Conservation (phyloP, 345 rosid species). For the Atalantia buxifolia region DNA sequence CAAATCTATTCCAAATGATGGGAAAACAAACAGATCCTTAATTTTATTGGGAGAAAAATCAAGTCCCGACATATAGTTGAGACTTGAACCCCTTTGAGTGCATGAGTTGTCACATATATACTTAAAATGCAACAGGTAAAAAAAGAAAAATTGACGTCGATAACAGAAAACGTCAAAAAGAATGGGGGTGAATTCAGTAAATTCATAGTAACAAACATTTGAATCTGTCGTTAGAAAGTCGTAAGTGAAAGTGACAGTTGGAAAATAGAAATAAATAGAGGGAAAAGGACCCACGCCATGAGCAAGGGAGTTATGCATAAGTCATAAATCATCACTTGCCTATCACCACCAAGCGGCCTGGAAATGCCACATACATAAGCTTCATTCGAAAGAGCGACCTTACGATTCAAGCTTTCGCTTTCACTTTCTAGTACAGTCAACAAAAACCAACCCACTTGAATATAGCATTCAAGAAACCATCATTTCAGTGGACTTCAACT, state of each 20-base stretch:
- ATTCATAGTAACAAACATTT: slow-evolving; percentile 12
- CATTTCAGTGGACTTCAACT: neutral
- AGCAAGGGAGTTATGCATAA: neutral
- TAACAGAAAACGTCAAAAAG: no score
- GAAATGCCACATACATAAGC: neutral
- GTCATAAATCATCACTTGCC: slow-evolving; percentile 4
- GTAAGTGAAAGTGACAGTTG: slow-evolving; percentile 31
- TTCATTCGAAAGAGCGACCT: neutral
- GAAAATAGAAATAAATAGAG: slow-evolving; percentile 10
- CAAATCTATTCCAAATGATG: no score
- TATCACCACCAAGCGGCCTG: slow-evolving; percentile 4
- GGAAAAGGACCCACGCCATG: slow-evolving; percentile 3
- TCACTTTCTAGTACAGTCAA: neutral
- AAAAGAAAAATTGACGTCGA: no score
- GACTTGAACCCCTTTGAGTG: no score
- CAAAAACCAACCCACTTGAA: neutral
- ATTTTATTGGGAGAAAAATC: no score
- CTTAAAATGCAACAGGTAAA: no score
- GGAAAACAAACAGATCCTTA: no score
- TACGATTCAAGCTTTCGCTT: neutral
- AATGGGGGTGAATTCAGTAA: neutral
- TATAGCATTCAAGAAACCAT: neutral
- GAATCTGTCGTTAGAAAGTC: slow-evolving; percentile 26
- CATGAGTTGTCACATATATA: no score
- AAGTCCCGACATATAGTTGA: no score